A percentile compares a stretch with the other conserved stretches of the same genome.
Evolutionary conservation across 768 basidiomycete species (phyloP).

Genomic region (Terana coerulea): DNA sequence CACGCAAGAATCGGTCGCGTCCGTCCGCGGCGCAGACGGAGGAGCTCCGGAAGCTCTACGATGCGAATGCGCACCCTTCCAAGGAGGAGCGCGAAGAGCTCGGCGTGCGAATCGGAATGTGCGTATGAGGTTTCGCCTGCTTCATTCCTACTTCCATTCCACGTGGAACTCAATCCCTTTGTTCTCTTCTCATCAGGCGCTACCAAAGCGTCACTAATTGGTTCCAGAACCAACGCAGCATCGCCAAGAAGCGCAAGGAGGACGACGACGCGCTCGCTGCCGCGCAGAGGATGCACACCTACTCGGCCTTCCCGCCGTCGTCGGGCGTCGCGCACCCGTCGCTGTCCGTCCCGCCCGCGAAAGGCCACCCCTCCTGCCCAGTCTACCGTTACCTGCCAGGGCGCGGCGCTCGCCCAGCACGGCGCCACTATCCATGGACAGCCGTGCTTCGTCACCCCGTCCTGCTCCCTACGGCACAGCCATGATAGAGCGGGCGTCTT

Average conservation of each 20-base stretch:
- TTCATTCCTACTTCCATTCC: slow-evolving; percentile 18
- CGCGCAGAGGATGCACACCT: slow-evolving; percentile 19
- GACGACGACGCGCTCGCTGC: slow-evolving; percentile 40
- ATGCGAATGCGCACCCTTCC: slow-evolving; percentile 60
- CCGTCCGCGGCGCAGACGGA: slow-evolving; percentile 65
- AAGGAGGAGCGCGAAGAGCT: slow-evolving; percentile 64
- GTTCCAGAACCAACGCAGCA: slow-evolving; percentile 84
- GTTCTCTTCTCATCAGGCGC: slow-evolving; percentile 47
- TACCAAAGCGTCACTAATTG: slow-evolving; percentile 80
- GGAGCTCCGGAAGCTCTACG: slow-evolving; percentile 64
- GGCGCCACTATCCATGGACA: slow-evolving; percentile 16
- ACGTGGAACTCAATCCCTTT: slow-evolving; percentile 13
- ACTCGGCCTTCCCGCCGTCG: slow-evolving; percentile 29
- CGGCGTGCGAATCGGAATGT: slow-evolving; percentile 74
- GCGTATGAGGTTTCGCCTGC: slow-evolving; percentile 39
- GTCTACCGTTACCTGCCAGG: slow-evolving; percentile 34
- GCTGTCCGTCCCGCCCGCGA: slow-evolving; percentile 39
- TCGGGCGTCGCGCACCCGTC: slow-evolving; percentile 27
- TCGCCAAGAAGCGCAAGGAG: slow-evolving; percentile 68
- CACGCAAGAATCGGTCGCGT: slow-evolving; percentile 59
- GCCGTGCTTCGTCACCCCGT: slow-evolving; percentile 25
- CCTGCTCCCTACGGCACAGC: slow-evolving; percentile 22
- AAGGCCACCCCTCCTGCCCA: slow-evolving; percentile 42
- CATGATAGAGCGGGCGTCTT: slow-evolving; percentile 12
- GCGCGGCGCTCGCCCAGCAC: slow-evolving; percentile 34